A percentile compares a stretch with the other conserved stretches of the same genome.
These are phyloP conservation scores for Russula dissimulans DNA, from an alignment of 768 basidiomycete species.

Conservation along the genomic window DNA sequence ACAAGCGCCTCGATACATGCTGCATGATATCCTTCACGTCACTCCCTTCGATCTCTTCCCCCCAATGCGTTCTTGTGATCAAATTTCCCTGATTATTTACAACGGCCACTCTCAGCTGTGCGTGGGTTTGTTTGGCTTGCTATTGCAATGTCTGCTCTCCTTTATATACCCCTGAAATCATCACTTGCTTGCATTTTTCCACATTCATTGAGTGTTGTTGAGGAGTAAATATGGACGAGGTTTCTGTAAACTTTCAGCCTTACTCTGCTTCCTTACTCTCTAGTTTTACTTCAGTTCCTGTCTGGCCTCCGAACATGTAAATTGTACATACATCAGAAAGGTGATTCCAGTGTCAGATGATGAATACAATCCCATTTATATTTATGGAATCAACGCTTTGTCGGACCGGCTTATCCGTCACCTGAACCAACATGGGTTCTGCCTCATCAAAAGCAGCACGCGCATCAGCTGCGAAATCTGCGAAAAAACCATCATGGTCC, in stretches of 20 bases:
- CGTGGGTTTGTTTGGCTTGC: slow-evolving; percentile 10
- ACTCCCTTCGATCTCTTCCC: slow-evolving; percentile 9
- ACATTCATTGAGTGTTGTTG: slow-evolving; percentile 7
- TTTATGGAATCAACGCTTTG: not conserved
- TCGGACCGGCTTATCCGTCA: not conserved
- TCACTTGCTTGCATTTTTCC: slow-evolving; percentile 16
- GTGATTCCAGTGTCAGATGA: not conserved
- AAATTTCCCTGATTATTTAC: slow-evolving; percentile 12
- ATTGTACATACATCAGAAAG: slow-evolving; percentile 8
- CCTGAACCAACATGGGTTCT: not conserved
- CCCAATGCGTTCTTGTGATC: slow-evolving; percentile 5
- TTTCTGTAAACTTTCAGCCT: not conserved
- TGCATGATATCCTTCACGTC: slow-evolving; percentile 14
- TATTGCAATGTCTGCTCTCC: slow-evolving; percentile 15
- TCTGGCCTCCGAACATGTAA: slow-evolving; percentile 12
- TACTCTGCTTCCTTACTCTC: not conserved
- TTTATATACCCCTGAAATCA: slow-evolving; percentile 17
- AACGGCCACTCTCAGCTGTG: slow-evolving; percentile 9
- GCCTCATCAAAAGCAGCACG: slow-evolving; percentile 6
- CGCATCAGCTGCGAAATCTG: not conserved
- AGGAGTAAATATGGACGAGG: slow-evolving; percentile 10
- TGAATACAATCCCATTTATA: too few species aligned
- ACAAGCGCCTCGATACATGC: not conserved
- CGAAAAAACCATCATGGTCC: slow-evolving; percentile 5
- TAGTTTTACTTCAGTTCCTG: not conserved